Evolutionary conservation across 495 filamentous ascomycete genomes (phyloP).

Genomic region (Schizothecium vesticola): DNA sequence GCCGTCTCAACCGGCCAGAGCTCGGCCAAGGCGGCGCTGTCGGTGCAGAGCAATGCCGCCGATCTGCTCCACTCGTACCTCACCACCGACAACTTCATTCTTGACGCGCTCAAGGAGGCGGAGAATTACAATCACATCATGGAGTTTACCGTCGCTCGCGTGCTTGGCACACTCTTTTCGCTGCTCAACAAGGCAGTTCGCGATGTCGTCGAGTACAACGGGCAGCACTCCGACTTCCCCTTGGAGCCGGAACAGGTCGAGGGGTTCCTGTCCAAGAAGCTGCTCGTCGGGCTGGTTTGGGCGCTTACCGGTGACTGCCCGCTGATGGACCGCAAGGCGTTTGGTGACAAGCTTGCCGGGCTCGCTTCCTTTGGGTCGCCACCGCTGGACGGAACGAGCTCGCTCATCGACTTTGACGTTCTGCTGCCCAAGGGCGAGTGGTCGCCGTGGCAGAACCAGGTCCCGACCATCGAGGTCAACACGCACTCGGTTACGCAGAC

Average conservation of each 20-base stretch:
- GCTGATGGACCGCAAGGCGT: slow-evolving; percentile 75
- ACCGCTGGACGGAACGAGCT: slow-evolving; percentile 63
- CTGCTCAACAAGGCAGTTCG: slow-evolving; percentile 88
- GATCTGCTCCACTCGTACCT: slow-evolving; percentile 70
- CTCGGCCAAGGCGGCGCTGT: slow-evolving; percentile 67
- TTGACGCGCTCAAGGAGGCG: slow-evolving; percentile 68
- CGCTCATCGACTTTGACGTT: slow-evolving; percentile 93
- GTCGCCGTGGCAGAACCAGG: slow-evolving; percentile 88
- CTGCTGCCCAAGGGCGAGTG: slow-evolving; percentile 80
- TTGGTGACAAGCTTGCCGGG: slow-evolving; percentile 74
- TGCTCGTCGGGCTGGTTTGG: slow-evolving; percentile 88
- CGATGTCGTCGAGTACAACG: slow-evolving; percentile 90
- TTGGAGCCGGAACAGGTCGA: slow-evolving; percentile 85
- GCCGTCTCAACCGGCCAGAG: slow-evolving; percentile 73
- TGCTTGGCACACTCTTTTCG: slow-evolving; percentile 89
- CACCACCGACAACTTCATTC: slow-evolving; percentile 69
- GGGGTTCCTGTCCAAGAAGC: slow-evolving; percentile 83
- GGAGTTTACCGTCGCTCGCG: slow-evolving; percentile 89
- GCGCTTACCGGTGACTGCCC: slow-evolving; percentile 93
- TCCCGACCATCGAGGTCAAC: slow-evolving; percentile 91
- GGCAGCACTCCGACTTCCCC: slow-evolving; percentile 89
- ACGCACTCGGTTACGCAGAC: slow-evolving; percentile 96
- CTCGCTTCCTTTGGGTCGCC: slow-evolving; percentile 82
- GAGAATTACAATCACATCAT: slow-evolving; percentile 88
- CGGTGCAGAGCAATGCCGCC: slow-evolving; percentile 69